Evolutionary conservation across 2,329 filamentous ascomycete species (phyloP), one percentile per base, ranked within the genome.

Genomic region (Scorias spongiosa): DNA sequence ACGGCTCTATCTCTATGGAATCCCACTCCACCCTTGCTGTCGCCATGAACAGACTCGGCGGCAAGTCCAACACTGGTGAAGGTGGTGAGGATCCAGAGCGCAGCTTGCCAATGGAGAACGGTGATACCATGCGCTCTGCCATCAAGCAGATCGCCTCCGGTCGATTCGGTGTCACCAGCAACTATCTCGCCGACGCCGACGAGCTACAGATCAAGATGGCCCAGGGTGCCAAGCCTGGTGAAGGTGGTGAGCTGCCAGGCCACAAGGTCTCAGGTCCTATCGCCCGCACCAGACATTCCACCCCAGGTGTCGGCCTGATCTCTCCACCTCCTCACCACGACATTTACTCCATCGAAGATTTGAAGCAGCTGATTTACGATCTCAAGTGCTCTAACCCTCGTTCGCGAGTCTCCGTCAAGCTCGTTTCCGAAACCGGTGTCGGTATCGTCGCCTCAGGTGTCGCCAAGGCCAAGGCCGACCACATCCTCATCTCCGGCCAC

Each of bases 151-250:
- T 96, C 57, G 89, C 89, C 39, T 94, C 87, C 39, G 89, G 89
- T 50, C 84, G 89, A 58, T 96, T 96, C 58, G 89, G 89, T 71
- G 89, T 95, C 49, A 96, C 89, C 1, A 91, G 85, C 46, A 84
- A 86, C 61, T 96, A 95, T 62, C 77, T 96, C 12, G 86, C 88
- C 41, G 89, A 96, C 63, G 85, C 89, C 14, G 89, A 96, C 58
- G 88, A 96, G 67, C 72, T 96, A 39, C 89, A 96, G 65, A 96
- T 96, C 69, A 96, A 96, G 76, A 96, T 96, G 89, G 89, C 89
- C 9, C 89, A 96, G 67, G 89, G 89, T 62, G 89, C 89, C 49
- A 96, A 96, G 75, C 89, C 89, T 45, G 89, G 89, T 66, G 89
- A 96, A 66, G 89, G 89, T 70, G 89, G 89, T 75, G 89, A 96